Evolutionary conservation across 2,329 filamentous ascomycete species (phyloP), one percentile per base, ranked within the genome.

Genomic region (Drechslerella coelobrocha): DNA sequence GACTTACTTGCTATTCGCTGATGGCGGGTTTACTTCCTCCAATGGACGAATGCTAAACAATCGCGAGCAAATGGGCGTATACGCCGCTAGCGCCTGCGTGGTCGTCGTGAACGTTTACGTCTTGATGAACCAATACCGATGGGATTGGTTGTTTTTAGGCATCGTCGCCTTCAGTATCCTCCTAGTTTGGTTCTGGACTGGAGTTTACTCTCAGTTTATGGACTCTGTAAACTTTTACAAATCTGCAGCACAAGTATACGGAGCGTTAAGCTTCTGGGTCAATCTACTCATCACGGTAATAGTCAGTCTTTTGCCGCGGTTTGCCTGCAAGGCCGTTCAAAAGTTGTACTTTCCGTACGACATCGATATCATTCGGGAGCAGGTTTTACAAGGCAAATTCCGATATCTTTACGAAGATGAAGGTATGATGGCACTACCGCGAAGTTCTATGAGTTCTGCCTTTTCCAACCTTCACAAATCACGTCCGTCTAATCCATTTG

Each of bases 111-210:
- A 99, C 79, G 82, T 88, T 68, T 99, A 97, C 81, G 91, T 99
- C 75, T 82, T 99, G 73, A 87, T 97, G 81, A 99, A 99, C 80
- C 95, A 90, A 0, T 97, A 96, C 79, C 87, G 93, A 71, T 99
- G 94, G 94, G 94, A 99, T 79, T 99, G 93, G 93, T 83, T 99
- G 76, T 95, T 95, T 80, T 80, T 92, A 21, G 82, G 96, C 68
- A 88, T 97, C 72, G 89, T 95, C 55, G 80, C 81, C 23, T 84
- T 97, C 78, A 96, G 92, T 80, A 89, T 89, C 72, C 78, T 97
- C 27, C 85, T 97, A 76, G 86, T 97, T 77, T 99, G 92, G 83
- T 89, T 96, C 81, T 97, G 94, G 92, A 97, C 94, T 4, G 94
- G 92, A 27, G 84, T 96, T 37, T 99, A 95, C 80, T 87, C 88